Conservation (phyloP, 1,284 basidiomycete genomes). For the Tylopilus orsonianus region DNA sequence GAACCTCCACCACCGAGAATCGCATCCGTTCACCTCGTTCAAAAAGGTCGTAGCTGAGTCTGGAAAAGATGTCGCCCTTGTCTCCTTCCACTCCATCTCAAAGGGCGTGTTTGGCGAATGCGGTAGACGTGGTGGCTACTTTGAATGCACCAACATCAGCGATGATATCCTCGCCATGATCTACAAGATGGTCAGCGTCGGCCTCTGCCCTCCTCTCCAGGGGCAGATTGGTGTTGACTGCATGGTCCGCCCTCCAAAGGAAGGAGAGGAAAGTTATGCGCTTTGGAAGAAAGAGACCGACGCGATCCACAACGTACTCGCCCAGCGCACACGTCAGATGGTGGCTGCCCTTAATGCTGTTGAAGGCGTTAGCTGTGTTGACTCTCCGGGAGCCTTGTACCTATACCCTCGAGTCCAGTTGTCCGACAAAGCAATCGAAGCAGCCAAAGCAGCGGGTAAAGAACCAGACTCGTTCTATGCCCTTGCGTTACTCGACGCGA, state of each 20-base stretch:
- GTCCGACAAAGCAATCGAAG: slow-evolving; percentile 68
- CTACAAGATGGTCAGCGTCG: slow-evolving; percentile 93
- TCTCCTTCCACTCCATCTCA: slow-evolving; percentile 95
- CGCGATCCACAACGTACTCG: slow-evolving; percentile 73
- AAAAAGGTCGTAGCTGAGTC: slow-evolving; percentile 78
- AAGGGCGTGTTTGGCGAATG: slow-evolving; percentile 95
- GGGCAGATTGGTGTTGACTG: slow-evolving; percentile 93
- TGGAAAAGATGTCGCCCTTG: slow-evolving; percentile 69
- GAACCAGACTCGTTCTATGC: slow-evolving; percentile 88
- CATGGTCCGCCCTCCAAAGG: slow-evolving; percentile 82
- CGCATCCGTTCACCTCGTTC: slow-evolving; percentile 86
- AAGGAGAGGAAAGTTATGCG: slow-evolving; percentile 71
- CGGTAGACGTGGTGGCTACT: slow-evolving; percentile 91
- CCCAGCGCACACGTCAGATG: slow-evolving; percentile 72
- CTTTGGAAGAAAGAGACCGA: slow-evolving; percentile 84
- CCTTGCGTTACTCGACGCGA: slow-evolving; percentile 78
- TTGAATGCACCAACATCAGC: slow-evolving; percentile 82
- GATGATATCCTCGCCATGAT: slow-evolving; percentile 79
- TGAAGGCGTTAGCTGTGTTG: slow-evolving; percentile 82
- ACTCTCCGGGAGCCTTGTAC: slow-evolving; percentile 89
- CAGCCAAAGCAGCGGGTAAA: slow-evolving; percentile 71
- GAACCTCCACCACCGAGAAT: slow-evolving; percentile 75
- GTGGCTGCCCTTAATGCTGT: slow-evolving; percentile 73
- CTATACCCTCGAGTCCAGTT: slow-evolving; percentile 79
- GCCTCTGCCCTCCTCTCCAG: slow-evolving; percentile 83